Conservation (phyloP, 2,329 filamentous ascomycete species). For the Pseudophaeomoniella oleicola region DNA sequence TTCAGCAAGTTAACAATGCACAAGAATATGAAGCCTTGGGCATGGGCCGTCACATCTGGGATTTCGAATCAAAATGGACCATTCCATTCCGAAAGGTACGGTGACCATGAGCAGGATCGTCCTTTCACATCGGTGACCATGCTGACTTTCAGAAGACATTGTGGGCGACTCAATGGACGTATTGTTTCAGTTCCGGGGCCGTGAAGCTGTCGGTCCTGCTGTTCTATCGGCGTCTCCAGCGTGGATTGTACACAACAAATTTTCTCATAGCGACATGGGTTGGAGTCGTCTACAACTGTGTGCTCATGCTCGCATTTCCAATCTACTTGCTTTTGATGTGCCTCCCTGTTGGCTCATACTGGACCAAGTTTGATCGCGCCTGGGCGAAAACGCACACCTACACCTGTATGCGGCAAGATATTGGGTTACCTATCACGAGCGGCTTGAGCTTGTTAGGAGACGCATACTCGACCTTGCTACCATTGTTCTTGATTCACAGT, state of each 20-base stretch:
- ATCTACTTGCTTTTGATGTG: conserved; percentile 9
- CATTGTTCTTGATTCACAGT: conserved; percentile 8
- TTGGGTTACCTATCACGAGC: conserved; percentile 7
- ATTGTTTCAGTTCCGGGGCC: conserved; percentile 4
- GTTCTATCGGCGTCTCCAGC: conserved; percentile 12
- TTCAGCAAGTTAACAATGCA: not conserved
- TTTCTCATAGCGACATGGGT: conserved; percentile 12
- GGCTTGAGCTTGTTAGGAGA: conserved; percentile 11
- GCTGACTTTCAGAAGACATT: no score
- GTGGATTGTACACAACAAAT: conserved; percentile 9
- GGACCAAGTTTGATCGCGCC: conserved; percentile 8
- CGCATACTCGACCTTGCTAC: conserved; percentile 11
- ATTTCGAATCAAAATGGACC: not conserved
- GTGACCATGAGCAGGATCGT: no score
- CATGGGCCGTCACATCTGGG: conserved; percentile 1
- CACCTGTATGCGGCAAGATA: conserved; percentile 7
- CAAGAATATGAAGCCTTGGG: not conserved
- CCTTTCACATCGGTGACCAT: no score
- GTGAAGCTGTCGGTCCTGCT: conserved; percentile 12
- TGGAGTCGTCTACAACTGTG: conserved; percentile 12
- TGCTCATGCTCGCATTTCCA: conserved; percentile 8
- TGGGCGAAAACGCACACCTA: conserved; percentile 8
- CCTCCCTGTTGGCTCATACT: conserved; percentile 10
- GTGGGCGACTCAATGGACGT: conserved; percentile 10
- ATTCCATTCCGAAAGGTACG: not conserved